Conservation (phyloP, 768 basidiomycete genomes). For the Cystofilobasidium capitatum region DNA sequence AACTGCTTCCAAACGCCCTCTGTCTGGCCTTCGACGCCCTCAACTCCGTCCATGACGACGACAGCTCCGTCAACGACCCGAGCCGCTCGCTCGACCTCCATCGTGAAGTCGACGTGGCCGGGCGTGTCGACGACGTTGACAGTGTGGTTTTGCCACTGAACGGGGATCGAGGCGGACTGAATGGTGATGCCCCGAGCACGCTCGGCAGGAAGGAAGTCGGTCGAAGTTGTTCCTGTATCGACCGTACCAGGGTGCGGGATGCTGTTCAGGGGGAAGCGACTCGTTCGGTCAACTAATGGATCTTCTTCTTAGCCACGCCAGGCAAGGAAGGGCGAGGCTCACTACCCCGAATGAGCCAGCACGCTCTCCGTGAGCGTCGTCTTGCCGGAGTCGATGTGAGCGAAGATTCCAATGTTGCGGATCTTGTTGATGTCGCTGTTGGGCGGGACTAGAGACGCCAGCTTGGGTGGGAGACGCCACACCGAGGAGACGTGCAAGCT, state of each 20-base stretch:
- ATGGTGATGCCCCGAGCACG: slow-evolving; percentile 85
- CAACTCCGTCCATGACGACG: slow-evolving; percentile 78
- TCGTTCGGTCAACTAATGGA: too few relatives aligned
- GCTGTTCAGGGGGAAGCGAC: slow-evolving; percentile 52
- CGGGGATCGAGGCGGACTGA: slow-evolving; percentile 58
- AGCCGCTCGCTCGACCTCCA: slow-evolving; percentile 90
- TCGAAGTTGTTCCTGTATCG: slow-evolving; percentile 80
- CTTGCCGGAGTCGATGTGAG: slow-evolving; percentile 28
- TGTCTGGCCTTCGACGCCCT: slow-evolving; percentile 84
- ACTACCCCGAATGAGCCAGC: slow-evolving; percentile 26
- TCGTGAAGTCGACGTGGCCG: slow-evolving; percentile 90
- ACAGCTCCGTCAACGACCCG: slow-evolving; percentile 82
- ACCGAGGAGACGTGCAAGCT: not conserved
- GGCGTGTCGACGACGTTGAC: slow-evolving; percentile 86
- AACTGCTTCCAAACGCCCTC: slow-evolving; percentile 80
- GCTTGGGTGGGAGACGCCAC: slow-evolving; percentile 7
- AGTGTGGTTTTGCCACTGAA: slow-evolving; percentile 30
- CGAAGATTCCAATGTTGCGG: slow-evolving; percentile 27
- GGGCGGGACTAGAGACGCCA: slow-evolving; percentile 12
- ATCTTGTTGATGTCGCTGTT: slow-evolving; percentile 24
- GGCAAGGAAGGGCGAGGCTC: not conserved
- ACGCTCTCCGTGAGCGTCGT: slow-evolving; percentile 26
- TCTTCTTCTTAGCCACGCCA: not conserved
- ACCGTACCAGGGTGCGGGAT: slow-evolving; percentile 66
- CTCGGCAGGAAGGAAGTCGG: slow-evolving; percentile 81